phyloP scores from a whole-genome alignment of 208 protist species.

The Acanthamoeba culbertsoni region DNA sequence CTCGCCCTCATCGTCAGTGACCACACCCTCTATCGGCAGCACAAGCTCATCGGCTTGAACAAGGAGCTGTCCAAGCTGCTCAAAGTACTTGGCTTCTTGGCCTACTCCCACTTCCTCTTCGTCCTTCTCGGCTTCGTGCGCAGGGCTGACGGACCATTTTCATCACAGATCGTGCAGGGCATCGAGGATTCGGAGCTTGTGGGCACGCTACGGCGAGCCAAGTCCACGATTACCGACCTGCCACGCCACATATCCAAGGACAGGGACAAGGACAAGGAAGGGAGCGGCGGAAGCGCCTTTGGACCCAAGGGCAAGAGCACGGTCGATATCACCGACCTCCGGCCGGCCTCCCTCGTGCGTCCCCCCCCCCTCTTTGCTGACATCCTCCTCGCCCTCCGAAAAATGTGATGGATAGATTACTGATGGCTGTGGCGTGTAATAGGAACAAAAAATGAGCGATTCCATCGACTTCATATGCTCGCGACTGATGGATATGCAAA shows the following conservation, averaged over 20 bases:
- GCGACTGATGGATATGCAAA: conserved; percentile 3
- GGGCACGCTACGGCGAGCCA: not conserved
- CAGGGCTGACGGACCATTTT: not conserved
- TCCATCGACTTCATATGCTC: not conserved
- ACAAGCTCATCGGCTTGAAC: conserved; percentile 3
- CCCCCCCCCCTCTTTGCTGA: not conserved
- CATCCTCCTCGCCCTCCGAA: not conserved
- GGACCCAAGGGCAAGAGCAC: not conserved
- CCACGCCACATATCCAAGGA: conserved; percentile 1
- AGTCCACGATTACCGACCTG: not conserved
- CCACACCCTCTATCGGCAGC: not conserved
- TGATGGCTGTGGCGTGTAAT: not conserved
- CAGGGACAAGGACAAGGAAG: conserved; percentile 16
- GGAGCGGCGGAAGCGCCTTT: not conserved
- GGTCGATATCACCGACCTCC: not conserved
- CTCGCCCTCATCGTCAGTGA: not conserved
- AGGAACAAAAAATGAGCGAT: conserved; percentile 27
- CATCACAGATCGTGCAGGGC: not conserved
- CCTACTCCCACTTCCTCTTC: not conserved
- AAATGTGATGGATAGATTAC: too few species aligned
- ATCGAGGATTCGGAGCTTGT: not conserved
- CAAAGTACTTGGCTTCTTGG: not conserved
- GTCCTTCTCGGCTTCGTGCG: not conserved
- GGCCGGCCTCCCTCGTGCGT: not conserved
- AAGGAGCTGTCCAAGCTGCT: not conserved